Conservation (phyloP, 345 rosid genomes). For the Noccaea caerulescens region DNA sequence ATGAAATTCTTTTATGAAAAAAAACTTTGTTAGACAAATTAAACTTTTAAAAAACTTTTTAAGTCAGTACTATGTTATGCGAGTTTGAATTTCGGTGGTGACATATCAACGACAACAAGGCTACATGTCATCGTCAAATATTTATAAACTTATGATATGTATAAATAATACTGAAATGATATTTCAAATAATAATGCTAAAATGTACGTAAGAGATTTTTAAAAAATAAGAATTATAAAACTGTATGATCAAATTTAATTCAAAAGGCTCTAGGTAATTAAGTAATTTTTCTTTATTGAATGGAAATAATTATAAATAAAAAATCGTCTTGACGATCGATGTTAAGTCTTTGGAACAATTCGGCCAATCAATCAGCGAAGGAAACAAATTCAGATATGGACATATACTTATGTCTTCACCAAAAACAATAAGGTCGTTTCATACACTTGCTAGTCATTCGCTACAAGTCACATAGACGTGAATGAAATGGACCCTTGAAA, state of each 20-base stretch:
- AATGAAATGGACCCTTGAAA: conserved; percentile 32
- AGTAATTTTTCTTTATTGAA: neutral
- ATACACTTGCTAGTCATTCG: conserved; percentile 23
- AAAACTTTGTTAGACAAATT: neutral
- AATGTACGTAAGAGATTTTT: neutral
- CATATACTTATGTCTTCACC: conserved; percentile 23
- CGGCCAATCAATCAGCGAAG: conserved; percentile 30
- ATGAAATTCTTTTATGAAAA: neutral
- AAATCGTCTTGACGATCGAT: neutral
- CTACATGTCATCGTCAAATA: no score
- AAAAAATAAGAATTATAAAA: no score
- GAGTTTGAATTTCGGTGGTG: no score
- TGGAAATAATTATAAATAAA: neutral
- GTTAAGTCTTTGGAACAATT: conserved; percentile 14
- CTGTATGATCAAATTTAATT: no score
- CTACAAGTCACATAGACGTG: conserved; percentile 35
- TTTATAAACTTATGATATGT: neutral
- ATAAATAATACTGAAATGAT: neutral
- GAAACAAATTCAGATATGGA: conserved; percentile 20
- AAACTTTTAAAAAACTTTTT: no score
- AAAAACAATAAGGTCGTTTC: conserved; percentile 36
- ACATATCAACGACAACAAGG: no score
- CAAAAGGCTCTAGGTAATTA: neutral
- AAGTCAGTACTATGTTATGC: no score
- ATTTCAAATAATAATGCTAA: neutral